Base-by-base conservation (phyloP, 2,329 filamentous ascomycete genomes). In the Xylariomycetidae sp. region DNA sequence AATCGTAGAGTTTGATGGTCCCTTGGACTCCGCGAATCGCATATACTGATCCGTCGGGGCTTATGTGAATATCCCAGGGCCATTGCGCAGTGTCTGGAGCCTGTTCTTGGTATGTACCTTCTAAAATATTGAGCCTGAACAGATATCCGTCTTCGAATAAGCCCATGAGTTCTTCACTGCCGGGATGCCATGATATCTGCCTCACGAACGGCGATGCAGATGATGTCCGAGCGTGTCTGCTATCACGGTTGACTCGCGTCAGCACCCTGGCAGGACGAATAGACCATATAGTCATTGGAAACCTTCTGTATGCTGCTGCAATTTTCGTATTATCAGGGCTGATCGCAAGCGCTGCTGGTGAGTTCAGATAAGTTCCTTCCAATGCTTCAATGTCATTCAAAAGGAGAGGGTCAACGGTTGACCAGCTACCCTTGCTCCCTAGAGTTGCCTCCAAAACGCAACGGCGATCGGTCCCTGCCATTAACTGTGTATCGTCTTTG, bases 81-180 rank as follows among this genome's bases (percentile, higher is more conserved):
- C 45, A 25, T 45, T 37, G 27, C 42, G 32, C 5, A 15, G 20
- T 23, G 13, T 28, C 27, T 6, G 27, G n/a, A 17, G 27, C 6
- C 12, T 16, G 5, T 6, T 15, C 5, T 14, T n/a, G 8, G 20
- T 23, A 23, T 8, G 8, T 43, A 19, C 41, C 36, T 9, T 46
- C 44, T 14, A 37, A 27, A 4, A 41, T 35, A 28, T 36, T 32
- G 41, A 46, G 49, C 34, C 53, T 54, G 39, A 56, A 54, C 5
- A 54, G 38, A 14, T 34, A 36, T 8, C 46, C 45, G 16, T 44
- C 42, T 27, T 19, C 23, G 13, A 27, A 53, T 7, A 54, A 41
- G 5, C 51, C 49, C 11, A 54, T 19, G 0, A 54, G 23, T 10
- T 51, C 38, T 4, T 34, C 42, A 11, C 26, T 42, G 16, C 43